Evolutionary conservation across 495 filamentous ascomycete genomes (phyloP).

Genomic region (Penicillium canescens): DNA sequence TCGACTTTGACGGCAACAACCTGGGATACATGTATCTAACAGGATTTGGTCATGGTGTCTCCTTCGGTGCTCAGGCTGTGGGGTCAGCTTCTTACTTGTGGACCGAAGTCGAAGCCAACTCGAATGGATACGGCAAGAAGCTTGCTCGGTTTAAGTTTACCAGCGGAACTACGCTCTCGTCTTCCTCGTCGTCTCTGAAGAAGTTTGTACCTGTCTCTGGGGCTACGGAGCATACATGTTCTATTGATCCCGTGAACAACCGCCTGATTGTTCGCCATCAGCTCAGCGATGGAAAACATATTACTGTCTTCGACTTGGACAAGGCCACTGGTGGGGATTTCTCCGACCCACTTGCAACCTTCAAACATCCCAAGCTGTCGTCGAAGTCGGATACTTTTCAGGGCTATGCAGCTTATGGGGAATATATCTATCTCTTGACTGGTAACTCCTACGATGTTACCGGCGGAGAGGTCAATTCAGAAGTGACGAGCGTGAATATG

Average conservation of each 20-base stretch:
- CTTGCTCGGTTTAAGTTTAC: conserved; percentile 21
- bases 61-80: conserved; percentile 15
- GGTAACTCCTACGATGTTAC: conserved; percentile 13
- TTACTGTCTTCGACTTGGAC: conserved; percentile 14
- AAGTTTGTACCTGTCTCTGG: conserved; percentile 4
- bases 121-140: conserved; percentile 18
- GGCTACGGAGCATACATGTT: conserved; percentile 14
- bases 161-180: conserved; percentile 8
- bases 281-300: conserved; percentile 6
- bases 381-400: conserved; percentile 8
- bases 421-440: conserved; percentile 16
- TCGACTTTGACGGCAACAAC: conserved; percentile 21
- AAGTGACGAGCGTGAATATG: conserved; percentile 31
- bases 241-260: conserved; percentile 17
- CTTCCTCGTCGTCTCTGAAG: not conserved
- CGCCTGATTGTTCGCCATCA: conserved; percentile 15
- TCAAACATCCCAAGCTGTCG: conserved; percentile 8
- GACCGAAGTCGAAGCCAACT: conserved; percentile 19
- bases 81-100: conserved; percentile 19
- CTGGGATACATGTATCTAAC: conserved; percentile 18
- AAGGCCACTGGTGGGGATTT: conserved; percentile 17
- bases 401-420: conserved; percentile 15
- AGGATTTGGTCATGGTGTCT: conserved; percentile 20
- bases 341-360: conserved; percentile 7
- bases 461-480: conserved; percentile 51